These are phyloP conservation scores for Phaseolus lunatus DNA, from an alignment of 306 rosid genomes.

Conservation along the genomic window DNA sequence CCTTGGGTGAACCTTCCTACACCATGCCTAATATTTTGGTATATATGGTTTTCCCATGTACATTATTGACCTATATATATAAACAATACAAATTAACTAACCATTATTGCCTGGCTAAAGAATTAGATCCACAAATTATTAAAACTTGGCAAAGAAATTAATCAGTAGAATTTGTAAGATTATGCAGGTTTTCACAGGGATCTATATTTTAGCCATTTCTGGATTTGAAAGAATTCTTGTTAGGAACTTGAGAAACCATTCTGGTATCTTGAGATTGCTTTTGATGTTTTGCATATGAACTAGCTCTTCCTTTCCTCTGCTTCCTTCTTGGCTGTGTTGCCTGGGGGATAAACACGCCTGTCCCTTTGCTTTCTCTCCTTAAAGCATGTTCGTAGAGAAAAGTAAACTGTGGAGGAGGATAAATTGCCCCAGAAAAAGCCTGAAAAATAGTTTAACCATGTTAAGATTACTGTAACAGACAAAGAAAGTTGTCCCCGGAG, in stretches of 20 bases:
- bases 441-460: conserved; percentile 44
- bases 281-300: conserved; percentile 62
- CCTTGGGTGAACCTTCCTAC: conserved; percentile 62
- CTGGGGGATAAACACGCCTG: conserved; percentile 94
- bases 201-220: conserved; percentile 53
- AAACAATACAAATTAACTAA: conserved; percentile 38
- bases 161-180: conserved; percentile 46
- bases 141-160: conserved; percentile 36
- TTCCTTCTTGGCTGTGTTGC: conserved; percentile 76
- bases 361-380: conserved; percentile 90
- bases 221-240: conserved; percentile 55
- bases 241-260: conserved; percentile 60
- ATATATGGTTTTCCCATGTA: conserved; percentile 57
- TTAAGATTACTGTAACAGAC: background rate
- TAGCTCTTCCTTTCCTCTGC: conserved; percentile 66
- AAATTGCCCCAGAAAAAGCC: conserved; percentile 64
- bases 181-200: conserved; percentile 28
- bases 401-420: conserved; percentile 66
- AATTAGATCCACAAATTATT: conserved; percentile 44
- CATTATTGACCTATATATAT: conserved; percentile 54
- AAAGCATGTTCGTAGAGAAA: conserved; percentile 54
- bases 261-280: conserved; percentile 62
- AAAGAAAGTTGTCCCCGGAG: background rate
- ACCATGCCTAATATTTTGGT: conserved; percentile 38
- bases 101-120: conserved; percentile 62